Percentiles rank a stretch among this genome's conserved stretches.
phyloP scores from a whole-genome alignment of 192 early-diverging fungal species.

The Funneliformis mosseae region DNA sequence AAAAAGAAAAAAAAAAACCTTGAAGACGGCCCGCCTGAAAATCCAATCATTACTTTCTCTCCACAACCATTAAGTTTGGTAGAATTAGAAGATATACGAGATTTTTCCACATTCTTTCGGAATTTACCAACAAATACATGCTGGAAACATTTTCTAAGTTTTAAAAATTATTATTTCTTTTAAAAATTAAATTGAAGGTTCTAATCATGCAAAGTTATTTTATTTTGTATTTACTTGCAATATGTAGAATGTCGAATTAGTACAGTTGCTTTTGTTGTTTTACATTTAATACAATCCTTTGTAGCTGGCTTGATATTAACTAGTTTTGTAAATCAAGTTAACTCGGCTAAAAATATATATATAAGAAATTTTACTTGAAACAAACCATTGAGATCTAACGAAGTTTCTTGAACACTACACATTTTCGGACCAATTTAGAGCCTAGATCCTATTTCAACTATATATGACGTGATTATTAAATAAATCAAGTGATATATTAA shows the following conservation, averaged over 20 bases:
- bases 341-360: too few species aligned
- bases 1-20: constrained; percentile 46
- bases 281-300: constrained; percentile 66
- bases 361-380: not conserved
- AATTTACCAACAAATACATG: constrained; percentile 69
- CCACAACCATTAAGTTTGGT: constrained; percentile 3
- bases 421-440: not conserved
- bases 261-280: constrained; percentile 62
- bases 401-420: not conserved
- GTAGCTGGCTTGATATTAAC: not conserved
- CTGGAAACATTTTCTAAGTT: constrained; percentile 67
- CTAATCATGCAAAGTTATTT: not conserved
- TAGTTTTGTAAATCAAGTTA: not conserved
- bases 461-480: too few species aligned
- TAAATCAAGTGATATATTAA: too few species aligned
- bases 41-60: constrained; percentile 73
- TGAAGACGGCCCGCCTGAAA: constrained; percentile 86
- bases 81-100: constrained; percentile 41
- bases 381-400: not conserved
- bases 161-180: not conserved
- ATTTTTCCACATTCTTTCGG: constrained; percentile 61
- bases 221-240: constrained; percentile 62
- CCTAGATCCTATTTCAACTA: too few species aligned
- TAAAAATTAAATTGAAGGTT: not conserved
- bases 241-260: constrained; percentile 71